Base-by-base conservation (phyloP, 371 early-diverging fungal genomes). In the Lichtheimia hyalospora region DNA sequence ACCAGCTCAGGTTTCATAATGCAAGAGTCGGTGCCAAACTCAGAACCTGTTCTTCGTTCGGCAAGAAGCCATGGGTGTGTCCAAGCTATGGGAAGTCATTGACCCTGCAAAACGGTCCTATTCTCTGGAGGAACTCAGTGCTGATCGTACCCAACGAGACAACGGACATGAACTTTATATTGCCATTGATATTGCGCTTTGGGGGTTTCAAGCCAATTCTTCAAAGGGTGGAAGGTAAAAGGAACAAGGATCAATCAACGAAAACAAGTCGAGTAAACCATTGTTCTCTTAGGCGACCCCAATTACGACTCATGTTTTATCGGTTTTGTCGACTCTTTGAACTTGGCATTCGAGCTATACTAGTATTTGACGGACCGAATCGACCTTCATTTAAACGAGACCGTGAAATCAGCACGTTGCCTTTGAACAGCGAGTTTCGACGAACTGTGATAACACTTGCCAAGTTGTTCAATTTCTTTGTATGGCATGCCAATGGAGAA, bases 91-190 rank as follows among this genome's bases (percentile, higher is more conserved):
- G 62, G 60, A 58, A 25, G 41, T 28, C 12, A 54, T 66, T 44
- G 55, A 40, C 28, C 43, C 58, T 12, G 49, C 62, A 0, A 49
- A 55, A 48, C 25, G 44, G 10, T 21, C 18, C 16, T 97, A 96
- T 67, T 91, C 95, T 3, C 82, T 98, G 52, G 98, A 98, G 71
- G 83, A 91, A 53, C 78, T 98, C 49, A 93, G 93, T 6, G 72
- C 84, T 2, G 88, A 57, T 21, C 57, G 50, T 7, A 27, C 10
- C 27, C n/a, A 40, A 15, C 46, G 40, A 14, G 23, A 43, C 4
- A 28, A 24, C 23, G 12, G 20, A 5, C 10, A 25, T n/a, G 57
- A 57, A 10, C 49, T 77, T 6, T 59, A 71, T 8, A 50, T 77
- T 1, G 77, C 77, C 10, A 69, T 77, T 34, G 77, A 77, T 49